These are phyloP conservation scores for Fonsecaea multimorphosa DNA, from an alignment of 2,329 filamentous ascomycete species.

Conservation along the genomic window DNA sequence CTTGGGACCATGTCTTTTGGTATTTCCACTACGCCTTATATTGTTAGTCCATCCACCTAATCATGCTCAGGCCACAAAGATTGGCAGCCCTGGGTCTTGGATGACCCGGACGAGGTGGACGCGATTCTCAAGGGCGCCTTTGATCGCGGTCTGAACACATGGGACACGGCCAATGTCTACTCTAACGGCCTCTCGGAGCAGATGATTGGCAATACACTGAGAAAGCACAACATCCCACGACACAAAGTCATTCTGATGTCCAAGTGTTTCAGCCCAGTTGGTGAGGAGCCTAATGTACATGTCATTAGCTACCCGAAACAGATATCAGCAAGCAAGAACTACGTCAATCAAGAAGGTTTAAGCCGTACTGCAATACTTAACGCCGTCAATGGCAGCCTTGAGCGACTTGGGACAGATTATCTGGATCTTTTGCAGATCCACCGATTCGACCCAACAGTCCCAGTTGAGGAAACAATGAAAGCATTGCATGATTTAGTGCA, in stretches of 20 bases:
- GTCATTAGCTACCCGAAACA: slow-evolving; percentile 46
- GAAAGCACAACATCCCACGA: slow-evolving; percentile 62
- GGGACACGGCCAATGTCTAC: slow-evolving; percentile 54
- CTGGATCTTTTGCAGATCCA: slow-evolving; percentile 61
- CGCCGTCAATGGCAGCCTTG: slow-evolving; percentile 59
- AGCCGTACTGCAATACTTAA: slow-evolving; percentile 66
- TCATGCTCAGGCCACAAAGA: slow-evolving; percentile 32
- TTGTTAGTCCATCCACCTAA: neutral
- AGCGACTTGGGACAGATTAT: slow-evolving; percentile 53
- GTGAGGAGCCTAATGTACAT: slow-evolving; percentile 39
- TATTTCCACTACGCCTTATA: neutral
- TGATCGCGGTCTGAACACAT: slow-evolving; percentile 35
- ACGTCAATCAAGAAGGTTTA: slow-evolving; percentile 43
- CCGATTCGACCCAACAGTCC: slow-evolving; percentile 54
- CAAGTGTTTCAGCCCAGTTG: slow-evolving; percentile 46
- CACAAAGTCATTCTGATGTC: slow-evolving; percentile 63
- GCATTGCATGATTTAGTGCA: slow-evolving; percentile 53
- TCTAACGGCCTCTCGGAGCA: slow-evolving; percentile 62
- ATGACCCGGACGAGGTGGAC: slow-evolving; percentile 18
- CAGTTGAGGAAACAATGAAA: slow-evolving; percentile 58
- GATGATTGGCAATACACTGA: slow-evolving; percentile 62
- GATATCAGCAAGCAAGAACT: slow-evolving; percentile 39
- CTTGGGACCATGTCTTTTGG: slow-evolving; percentile 61
- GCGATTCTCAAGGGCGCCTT: slow-evolving; percentile 33
- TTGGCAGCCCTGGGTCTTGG: slow-evolving; percentile 38